phyloP scores from a whole-genome alignment of 805 yeast genomes.

The Pichia cabralensis region DNA sequence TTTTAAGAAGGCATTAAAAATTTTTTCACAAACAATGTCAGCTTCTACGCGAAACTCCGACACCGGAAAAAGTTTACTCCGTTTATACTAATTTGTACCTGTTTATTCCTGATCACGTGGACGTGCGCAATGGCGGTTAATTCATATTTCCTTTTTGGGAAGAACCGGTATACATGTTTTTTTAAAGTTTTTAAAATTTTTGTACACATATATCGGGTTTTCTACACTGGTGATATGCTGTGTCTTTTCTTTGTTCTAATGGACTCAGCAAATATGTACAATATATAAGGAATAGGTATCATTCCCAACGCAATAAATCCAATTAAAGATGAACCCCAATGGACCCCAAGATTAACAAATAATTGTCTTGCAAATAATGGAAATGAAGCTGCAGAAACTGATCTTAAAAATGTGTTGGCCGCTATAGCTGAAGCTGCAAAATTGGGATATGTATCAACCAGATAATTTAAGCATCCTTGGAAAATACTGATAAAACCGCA shows the following conservation, averaged over 20 bases:
- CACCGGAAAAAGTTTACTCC: no score
- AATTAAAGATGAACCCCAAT: slow-evolving; percentile 64
- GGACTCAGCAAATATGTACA: slow-evolving; percentile 43
- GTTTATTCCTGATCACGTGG: no score
- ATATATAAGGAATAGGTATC: slow-evolving; percentile 55
- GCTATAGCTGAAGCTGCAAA: slow-evolving; percentile 49
- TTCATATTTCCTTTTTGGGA: no score
- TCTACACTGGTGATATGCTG: no score
- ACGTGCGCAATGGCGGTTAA: no score
- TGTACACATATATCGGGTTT: no score
- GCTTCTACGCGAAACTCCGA: no score
- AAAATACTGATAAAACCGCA: slow-evolving; percentile 54
- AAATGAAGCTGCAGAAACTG: slow-evolving; percentile 58
- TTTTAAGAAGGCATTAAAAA: no score
- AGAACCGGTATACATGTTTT: no score
- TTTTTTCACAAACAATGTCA: no score
- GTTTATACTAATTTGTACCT: no score
- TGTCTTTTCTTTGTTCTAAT: slow-evolving; percentile 30
- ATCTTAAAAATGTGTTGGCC: slow-evolving; percentile 56
- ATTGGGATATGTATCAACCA: slow-evolving; percentile 61
- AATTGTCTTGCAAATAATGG: slow-evolving; percentile 55
- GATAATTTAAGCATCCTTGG: slow-evolving; percentile 55
- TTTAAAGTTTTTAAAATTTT: no score
- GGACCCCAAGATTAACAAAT: slow-evolving; percentile 48
- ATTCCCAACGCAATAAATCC: slow-evolving; percentile 48